Evolutionary conservation across 768 basidiomycete species (phyloP).

Genomic region (Kwoniella bestiolae): DNA sequence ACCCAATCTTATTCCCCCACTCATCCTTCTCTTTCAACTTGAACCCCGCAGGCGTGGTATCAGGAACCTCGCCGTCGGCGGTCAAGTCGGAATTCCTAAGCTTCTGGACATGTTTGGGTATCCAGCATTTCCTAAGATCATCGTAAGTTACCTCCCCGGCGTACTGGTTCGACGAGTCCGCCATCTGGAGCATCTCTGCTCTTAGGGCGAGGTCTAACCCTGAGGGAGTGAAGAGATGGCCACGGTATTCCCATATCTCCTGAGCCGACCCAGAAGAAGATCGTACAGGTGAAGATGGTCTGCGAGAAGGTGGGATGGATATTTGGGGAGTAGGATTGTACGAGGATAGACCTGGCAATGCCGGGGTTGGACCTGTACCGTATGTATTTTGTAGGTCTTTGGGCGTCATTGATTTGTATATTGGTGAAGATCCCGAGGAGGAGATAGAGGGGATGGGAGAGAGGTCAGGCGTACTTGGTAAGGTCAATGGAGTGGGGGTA

Average conservation of each 20-base stretch:
- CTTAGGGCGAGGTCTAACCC: conserved; percentile 42
- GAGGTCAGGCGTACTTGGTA: conserved; percentile 3
- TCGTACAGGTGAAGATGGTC: conserved; percentile 3
- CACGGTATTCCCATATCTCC: conserved; percentile 45
- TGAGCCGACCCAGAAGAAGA: conserved; percentile 7
- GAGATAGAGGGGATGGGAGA: conserved; percentile 2
- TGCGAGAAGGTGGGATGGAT: neutral
- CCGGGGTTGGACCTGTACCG: conserved; percentile 8
- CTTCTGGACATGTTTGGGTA: conserved; percentile 45
- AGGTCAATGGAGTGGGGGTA: neutral
- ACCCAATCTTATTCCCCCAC: conserved; percentile 51
- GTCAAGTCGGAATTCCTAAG: conserved; percentile 35
- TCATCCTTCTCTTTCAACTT: conserved; percentile 37
- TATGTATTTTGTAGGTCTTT: conserved; percentile 1
- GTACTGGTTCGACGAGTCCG: conserved; percentile 47
- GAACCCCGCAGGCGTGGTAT: conserved; percentile 42
- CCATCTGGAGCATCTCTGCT: conserved; percentile 32
- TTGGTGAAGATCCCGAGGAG: conserved; percentile 1
- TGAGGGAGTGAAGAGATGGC: conserved; percentile 42
- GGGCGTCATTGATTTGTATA: neutral
- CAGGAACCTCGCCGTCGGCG: conserved; percentile 43
- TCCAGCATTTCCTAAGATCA: conserved; percentile 46
- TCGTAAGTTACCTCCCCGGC: conserved; percentile 47
- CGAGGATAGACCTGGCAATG: conserved; percentile 16
- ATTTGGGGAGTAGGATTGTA: conserved; percentile 9